These are phyloP conservation scores for sunflower (Helianthus annuus) DNA, from an alignment of 129 eudicot species.

Conservation along the genomic window HanXRQr2.0-SUNRISE NC_035439.2:78948009-78948508, in stretches of 20 bases:
- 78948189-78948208: constrained; percentile 27
- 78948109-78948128: constrained; percentile 23
- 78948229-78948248: constrained; percentile 37
- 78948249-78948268: constrained; percentile 36
- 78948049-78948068: constrained; percentile 41
- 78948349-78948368: constrained; percentile 73
- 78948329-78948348: constrained; percentile 53
- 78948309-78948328: constrained; percentile 20
- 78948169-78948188: constrained; percentile 1
- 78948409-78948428: constrained; percentile 67
- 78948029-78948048: constrained; percentile 40
- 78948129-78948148: constrained; percentile 9
- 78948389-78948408: constrained; percentile 47
- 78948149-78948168: constrained; percentile 17
- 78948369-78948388: constrained; percentile 62
- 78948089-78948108: constrained; percentile 40
- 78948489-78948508: too few relatives aligned
- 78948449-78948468: background rate
- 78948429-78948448: constrained; percentile 40
- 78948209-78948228: constrained; percentile 23
- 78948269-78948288: constrained; percentile 35
- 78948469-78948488: too few relatives aligned
- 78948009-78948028: constrained; percentile 34
- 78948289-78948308: constrained; percentile 20
- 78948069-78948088: constrained; percentile 33